Conservation (phyloP, 805 yeast species). For the Ogataea sp. region DNA sequence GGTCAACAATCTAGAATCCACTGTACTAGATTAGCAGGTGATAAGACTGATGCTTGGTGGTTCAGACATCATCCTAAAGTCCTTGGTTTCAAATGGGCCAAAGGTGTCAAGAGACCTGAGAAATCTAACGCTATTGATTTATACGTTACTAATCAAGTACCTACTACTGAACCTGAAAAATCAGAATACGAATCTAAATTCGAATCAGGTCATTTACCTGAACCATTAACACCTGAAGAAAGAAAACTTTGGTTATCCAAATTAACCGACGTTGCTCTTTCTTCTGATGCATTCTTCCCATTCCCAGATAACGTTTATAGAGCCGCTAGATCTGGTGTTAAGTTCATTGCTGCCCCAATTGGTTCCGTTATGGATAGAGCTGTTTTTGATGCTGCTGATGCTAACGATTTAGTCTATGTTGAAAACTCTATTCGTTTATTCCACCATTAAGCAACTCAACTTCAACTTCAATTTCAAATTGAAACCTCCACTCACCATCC, state of each 20-base stretch:
- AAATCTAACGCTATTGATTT: conserved; percentile 97
- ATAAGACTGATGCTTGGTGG: conserved; percentile 99
- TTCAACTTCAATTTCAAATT: too few species aligned
- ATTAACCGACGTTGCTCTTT: conserved; percentile 78
- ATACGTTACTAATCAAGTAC: conserved; percentile 86
- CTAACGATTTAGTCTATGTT: conserved; percentile 81
- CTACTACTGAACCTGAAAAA: conserved; percentile 87
- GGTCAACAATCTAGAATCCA: conserved; percentile 99
- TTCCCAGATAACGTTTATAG: conserved; percentile 99
- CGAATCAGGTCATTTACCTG: conserved; percentile 71
- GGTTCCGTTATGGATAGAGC: conserved; percentile 98
- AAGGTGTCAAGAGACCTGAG: conserved; percentile 97
- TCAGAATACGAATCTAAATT: conserved; percentile 88
- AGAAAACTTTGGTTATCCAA: conserved; percentile 80
- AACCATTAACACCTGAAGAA: conserved; percentile 74
- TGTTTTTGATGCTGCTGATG: conserved; percentile 92
- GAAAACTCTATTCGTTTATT: conserved; percentile 96
- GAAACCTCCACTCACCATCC: too few species aligned
- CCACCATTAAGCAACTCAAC: conserved; percentile 68
- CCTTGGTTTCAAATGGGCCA: conserved; percentile 90
- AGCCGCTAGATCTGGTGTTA: conserved; percentile 95
- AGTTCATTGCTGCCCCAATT: conserved; percentile 91
- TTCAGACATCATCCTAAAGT: conserved; percentile 97
- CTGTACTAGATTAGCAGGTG: conserved; percentile 99
- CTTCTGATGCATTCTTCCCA: conserved; percentile 99